phyloP scores from a whole-genome alignment of 768 basidiomycete species.

The Hypholoma sublateritium region DNA sequence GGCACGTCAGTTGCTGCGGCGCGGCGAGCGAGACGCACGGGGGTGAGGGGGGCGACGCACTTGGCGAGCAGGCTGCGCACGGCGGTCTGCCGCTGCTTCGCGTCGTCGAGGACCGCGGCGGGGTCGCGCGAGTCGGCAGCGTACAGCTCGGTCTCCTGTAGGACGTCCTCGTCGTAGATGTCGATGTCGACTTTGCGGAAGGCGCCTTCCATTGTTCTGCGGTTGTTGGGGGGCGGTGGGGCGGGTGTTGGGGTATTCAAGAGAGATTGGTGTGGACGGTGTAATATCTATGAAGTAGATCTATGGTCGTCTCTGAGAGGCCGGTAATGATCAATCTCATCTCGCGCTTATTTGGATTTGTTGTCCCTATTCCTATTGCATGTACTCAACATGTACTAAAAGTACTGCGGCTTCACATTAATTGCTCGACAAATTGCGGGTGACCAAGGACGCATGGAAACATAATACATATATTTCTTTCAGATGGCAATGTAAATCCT shows the following conservation, averaged over 20 bases:
- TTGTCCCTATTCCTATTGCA: too few relatives aligned
- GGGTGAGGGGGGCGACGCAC: slow-evolving; percentile 49
- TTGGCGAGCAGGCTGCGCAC: slow-evolving; percentile 75
- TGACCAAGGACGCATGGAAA: too few relatives aligned
- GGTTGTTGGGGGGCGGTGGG: neutral
- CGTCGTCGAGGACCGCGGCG: slow-evolving; percentile 68
- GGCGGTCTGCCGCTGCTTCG: slow-evolving; percentile 69
- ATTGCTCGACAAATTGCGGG: too few relatives aligned
- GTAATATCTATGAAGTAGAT: neutral
- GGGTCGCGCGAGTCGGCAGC: slow-evolving; percentile 83
- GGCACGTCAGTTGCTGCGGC: neutral
- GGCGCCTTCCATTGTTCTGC: slow-evolving; percentile 41
- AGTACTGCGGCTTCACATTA: too few relatives aligned
- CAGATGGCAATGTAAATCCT: too few relatives aligned
- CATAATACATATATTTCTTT: too few relatives aligned
- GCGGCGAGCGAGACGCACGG: neutral
- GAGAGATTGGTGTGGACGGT: neutral
- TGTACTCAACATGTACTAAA: too few relatives aligned
- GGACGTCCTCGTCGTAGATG: slow-evolving; percentile 85
- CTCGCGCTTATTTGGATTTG: too few relatives aligned
- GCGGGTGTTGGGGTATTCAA: neutral
- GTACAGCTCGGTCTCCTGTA: slow-evolving; percentile 84
- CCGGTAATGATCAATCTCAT: too few relatives aligned
- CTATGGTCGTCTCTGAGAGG: neutral
- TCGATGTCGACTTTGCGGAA: slow-evolving; percentile 97